Evolutionary conservation across 2,329 filamentous ascomycete genomes (phyloP), one percentile per base, ranked within the genome.

Genomic region (Colletotrichum eremochloae): DNA sequence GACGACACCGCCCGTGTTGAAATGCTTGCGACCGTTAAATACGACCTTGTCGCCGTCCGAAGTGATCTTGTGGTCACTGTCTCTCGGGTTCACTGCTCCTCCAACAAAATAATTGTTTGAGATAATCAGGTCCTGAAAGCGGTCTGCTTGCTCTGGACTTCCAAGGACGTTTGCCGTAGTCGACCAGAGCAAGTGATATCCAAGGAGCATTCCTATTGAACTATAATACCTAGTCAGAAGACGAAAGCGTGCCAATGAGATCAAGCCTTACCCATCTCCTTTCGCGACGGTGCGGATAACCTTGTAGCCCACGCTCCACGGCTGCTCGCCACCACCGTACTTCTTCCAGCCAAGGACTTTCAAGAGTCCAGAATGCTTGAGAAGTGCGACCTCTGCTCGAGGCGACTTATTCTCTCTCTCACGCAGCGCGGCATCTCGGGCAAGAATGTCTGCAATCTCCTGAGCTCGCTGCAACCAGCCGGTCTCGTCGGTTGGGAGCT

Each of bases 1-100:
- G 2, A 93, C 84, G 0, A 91, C 90, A 36, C 90, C 90, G 0
- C 91, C 91, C 0, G 90, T 93, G 76, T 90, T 92, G 83, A 92
- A 92, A 80, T 88, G 84, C 79, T 93, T 93, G 79, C 84, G 85
- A 1, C 90, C 90, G 70, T 88, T 87, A 79, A 91, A 92, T 2
- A 90, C 78, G 18, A 92, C 78, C 2, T 85, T 80, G 5, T 89
- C 86, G 1, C 87, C 88, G 1, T 89, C 83, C 1, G 83, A 79
- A 0, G 83, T 88, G 72, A 91, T 89, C 40, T 84, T 86, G 11
- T 91, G 79, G 75, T 92, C 90, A 50, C 82, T 88, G 76, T 92
- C 90, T 4, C 90, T 86, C 0, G 90, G 90, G 74, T 92, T 92
- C 29, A 92, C 90, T 0, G 91, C 88, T 33, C 88, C 90, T 9